Evolutionary conservation across 805 yeast species (phyloP).

Genomic region (Zygoascus tannicola): DNA sequence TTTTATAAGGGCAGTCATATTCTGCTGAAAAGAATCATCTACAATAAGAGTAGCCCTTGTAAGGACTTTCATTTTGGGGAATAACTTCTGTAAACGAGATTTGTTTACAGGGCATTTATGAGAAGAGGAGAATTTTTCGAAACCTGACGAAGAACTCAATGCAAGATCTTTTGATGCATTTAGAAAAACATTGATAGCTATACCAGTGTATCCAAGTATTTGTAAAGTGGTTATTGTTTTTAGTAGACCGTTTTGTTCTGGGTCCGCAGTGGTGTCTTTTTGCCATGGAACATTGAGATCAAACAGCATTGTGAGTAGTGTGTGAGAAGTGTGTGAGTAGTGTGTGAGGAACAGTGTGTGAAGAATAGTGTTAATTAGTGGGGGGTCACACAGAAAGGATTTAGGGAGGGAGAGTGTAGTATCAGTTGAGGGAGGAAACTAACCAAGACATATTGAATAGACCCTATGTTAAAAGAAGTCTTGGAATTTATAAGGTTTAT

Average conservation of each 20-base stretch:
- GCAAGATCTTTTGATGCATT: conserved; percentile 10
- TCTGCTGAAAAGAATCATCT: conserved; percentile 70
- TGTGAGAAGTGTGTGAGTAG: too few species aligned
- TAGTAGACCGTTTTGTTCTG: conserved; percentile 11
- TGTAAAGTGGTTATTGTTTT: conserved; percentile 20
- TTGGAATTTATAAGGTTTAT: too few species aligned
- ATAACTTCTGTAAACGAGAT: conserved; percentile 26
- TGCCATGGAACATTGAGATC: conserved; percentile 34
- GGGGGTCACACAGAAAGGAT: too few species aligned
- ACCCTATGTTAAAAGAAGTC: too few species aligned
- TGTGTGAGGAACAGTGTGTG: too few species aligned
- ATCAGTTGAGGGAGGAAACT: too few species aligned
- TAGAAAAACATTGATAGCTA: conserved; percentile 56
- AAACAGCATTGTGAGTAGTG: conserved; percentile 11
- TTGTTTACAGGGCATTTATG: conserved; percentile 32
- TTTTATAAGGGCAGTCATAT: conserved; percentile 32
- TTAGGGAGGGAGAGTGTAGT: too few species aligned
- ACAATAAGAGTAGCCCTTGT: conserved; percentile 68
- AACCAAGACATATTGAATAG: too few species aligned
- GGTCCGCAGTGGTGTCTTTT: conserved; percentile 6
- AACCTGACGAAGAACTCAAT: background rate
- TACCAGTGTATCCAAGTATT: conserved; percentile 54
- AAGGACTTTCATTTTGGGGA: conserved; percentile 40
- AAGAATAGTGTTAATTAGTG: too few species aligned
- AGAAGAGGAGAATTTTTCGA: conserved; percentile 16